Base-by-base conservation (phyloP, 352 stramenopile species). In the Globisporangium camurandrum region DNA sequence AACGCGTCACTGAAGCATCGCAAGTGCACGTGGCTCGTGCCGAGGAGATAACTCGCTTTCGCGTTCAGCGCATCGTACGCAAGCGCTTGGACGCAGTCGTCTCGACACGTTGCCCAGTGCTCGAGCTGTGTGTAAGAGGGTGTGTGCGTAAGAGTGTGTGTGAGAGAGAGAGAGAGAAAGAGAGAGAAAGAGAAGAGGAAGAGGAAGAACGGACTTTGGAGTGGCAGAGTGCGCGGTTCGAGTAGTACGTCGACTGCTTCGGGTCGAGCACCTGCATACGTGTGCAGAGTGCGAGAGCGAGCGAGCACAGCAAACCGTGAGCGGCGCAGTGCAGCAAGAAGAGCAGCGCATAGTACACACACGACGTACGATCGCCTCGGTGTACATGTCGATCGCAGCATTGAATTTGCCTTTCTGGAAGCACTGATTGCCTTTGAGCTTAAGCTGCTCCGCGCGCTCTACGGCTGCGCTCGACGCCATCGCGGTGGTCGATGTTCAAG, bases 371-470 rank as follows among this genome's bases (percentile, higher is more conserved):
- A 92, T 92, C 17, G 81, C 81, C 52, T 89, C 76, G 3, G 81
- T 92, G 61, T 92, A 92, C 73, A 86, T 87, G 66, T 92, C 81
- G 51, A 92, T 84, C 48, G 81, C 81, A 14, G 81, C 77, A 27
- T 59, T 51, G 59, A 79, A 86, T 53, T 92, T 92, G 51, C 71
- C 68, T 61, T 86, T 87, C 47, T 86, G 69, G 56, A 89, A 92
- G 67, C 71, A 89, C 57, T 71, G 61, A 49, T 92, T 92, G 36
- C 81, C 81, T 53, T 77, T 73, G 44, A 82, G 63, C 66, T 92
- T 92, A 65, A 92, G 75, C 64, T 69, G 49, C 59, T 84, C 74
- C 40, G 75, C 81, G 50, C 71, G 69, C 56, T 86, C 73, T 14
- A 30, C 48, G 23, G 53, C 34, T 20, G 33, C 46, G 23, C 30